These are phyloP conservation scores for Aspergillus alliaceus DNA, from an alignment of 2,329 filamentous ascomycete species.

Conservation along the genomic window DNA sequence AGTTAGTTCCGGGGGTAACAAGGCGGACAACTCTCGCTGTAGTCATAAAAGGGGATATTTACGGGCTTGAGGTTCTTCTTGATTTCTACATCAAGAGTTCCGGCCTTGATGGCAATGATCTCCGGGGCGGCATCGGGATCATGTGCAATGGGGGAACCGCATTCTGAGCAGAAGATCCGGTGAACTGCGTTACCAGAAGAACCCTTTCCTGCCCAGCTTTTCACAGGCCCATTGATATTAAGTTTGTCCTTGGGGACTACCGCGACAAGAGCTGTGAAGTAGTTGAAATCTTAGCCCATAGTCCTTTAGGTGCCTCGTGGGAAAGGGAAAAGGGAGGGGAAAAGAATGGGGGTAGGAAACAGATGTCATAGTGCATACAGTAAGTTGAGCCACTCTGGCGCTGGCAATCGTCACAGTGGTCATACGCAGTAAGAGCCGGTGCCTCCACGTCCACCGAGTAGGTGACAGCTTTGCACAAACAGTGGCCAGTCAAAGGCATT, in stretches of 20 bases:
- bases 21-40: not conserved
- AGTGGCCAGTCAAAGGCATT: conserved; percentile 69
- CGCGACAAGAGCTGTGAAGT: conserved; percentile 57
- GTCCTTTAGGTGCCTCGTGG: no score
- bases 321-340: not conserved
- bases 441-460: conserved; percentile 58
- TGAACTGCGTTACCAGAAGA: conserved; percentile 64
- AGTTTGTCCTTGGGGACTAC: conserved; percentile 68
- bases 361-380: conserved; percentile 34
- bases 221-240: conserved; percentile 62
- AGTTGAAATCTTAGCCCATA: conserved; percentile 1
- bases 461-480: conserved; percentile 69
- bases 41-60: conserved; percentile 6
- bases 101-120: conserved; percentile 69
- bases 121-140: conserved; percentile 69
- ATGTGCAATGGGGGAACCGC: conserved; percentile 69
- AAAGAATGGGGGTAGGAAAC: no score
- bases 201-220: conserved; percentile 63
- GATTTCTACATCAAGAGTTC: conserved; percentile 62
- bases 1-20: conserved; percentile 13
- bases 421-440: conserved; percentile 56
- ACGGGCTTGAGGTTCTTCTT: conserved; percentile 67
- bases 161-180: conserved; percentile 69
- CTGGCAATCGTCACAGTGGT: conserved; percentile 73
- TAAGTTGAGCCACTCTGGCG: conserved; percentile 69